Percentiles rank a stretch among this genome's conserved stretches.
Conservation (phyloP, 371 early-diverging fungal species). For the Circinella minor region DNA sequence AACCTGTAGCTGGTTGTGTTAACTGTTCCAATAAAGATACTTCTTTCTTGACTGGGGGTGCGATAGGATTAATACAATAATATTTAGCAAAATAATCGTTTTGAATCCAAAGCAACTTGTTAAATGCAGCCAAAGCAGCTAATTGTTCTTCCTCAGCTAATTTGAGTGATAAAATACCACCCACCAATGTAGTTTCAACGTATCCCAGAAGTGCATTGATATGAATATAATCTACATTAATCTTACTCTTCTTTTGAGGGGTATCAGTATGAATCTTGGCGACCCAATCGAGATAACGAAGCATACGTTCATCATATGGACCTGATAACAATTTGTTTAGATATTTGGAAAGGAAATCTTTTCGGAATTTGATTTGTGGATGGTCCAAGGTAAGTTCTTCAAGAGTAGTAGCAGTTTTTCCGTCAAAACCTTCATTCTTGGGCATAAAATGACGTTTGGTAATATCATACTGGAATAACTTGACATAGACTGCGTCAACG, state of each 20-base stretch:
- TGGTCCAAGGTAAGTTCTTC: conserved; percentile 60
- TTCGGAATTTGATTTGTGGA: conserved; percentile 84
- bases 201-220: conserved; percentile 79
- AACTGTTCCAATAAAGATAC: not conserved
- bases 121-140: conserved; percentile 73
- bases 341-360: conserved; percentile 76
- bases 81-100: conserved; percentile 86
- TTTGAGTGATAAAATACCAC: conserved; percentile 64
- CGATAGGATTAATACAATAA: conserved; percentile 53
- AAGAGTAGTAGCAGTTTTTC: conserved; percentile 44
- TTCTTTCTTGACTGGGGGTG: not conserved
- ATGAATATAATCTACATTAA: conserved; percentile 87
- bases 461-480: conserved; percentile 67
- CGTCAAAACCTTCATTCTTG: conserved; percentile 72
- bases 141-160: conserved; percentile 62
- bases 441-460: conserved; percentile 68
- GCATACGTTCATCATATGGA: conserved; percentile 71
- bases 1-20: not conserved
- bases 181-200: conserved; percentile 68
- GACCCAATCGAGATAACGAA: conserved; percentile 82
- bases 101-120: conserved; percentile 90
- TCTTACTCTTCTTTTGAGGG: conserved; percentile 73
- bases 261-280: conserved; percentile 73
- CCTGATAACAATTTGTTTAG: conserved; percentile 73
- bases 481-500: conserved; percentile 76